Conservation (phyloP, 73 alveolate genomes). For the Tetrahymena thermophila region DNA sequence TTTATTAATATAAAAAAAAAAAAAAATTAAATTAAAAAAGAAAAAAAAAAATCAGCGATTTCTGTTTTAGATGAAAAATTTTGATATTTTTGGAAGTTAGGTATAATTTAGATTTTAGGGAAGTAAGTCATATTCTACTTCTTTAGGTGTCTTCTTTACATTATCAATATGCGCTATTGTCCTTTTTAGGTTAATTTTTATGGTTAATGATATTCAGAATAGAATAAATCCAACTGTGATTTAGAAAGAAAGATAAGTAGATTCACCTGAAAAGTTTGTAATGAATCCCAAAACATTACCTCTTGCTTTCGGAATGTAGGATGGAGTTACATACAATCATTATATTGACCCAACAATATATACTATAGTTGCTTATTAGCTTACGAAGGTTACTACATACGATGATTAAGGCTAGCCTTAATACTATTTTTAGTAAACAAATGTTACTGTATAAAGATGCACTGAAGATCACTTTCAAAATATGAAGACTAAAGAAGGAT, state of each 20-base stretch:
- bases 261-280: neutral
- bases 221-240: neutral
- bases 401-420: neutral
- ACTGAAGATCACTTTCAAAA: neutral
- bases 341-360: neutral
- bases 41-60: neutral
- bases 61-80: neutral
- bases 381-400: neutral
- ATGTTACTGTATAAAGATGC: neutral
- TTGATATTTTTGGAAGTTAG: neutral
- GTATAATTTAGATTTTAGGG: neutral
- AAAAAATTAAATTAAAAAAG: too few species aligned
- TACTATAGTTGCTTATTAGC: neutral
- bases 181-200: neutral
- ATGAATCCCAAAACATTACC: neutral
- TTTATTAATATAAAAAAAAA: too few species aligned
- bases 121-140: neutral
- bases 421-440: neutral
- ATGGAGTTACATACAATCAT: neutral
- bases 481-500: neutral
- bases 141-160: neutral
- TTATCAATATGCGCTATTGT: neutral
- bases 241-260: neutral
- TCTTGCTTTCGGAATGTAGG: neutral
- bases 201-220: neutral